Percentiles rank a stretch among this genome's conserved stretches.
phyloP scores from a whole-genome alignment of 306 rosid species.

The Gynostemma pentaphyllum region DNA sequence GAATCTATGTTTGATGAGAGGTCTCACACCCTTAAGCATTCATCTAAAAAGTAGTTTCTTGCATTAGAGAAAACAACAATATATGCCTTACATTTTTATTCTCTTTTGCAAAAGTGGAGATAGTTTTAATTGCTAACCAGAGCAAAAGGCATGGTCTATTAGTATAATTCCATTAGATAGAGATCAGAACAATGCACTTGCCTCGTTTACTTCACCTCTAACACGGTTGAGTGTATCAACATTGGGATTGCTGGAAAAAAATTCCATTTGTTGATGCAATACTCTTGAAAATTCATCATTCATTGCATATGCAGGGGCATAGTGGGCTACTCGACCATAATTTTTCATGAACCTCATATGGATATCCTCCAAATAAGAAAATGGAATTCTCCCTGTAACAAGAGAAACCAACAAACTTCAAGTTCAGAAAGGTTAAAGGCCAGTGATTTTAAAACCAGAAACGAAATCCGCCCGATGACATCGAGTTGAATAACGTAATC shows the following conservation, averaged over 20 bases:
- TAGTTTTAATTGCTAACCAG: neutral
- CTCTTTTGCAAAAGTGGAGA: neutral
- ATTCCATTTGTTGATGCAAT: conserved; percentile 97
- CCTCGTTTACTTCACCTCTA: conserved; percentile 95
- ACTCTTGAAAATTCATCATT: conserved; percentile 97
- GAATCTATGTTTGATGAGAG: neutral
- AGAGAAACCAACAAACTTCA: conserved; percentile 10
- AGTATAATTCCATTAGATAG: neutral
- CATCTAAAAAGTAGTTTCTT: neutral
- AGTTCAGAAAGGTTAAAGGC: neutral
- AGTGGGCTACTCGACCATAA: conserved; percentile 72
- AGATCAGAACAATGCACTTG: conserved; percentile 31
- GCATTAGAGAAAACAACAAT: neutral
- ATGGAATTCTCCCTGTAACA: conserved; percentile 83
- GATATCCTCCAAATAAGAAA: conserved; percentile 88
- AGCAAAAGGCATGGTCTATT: neutral
- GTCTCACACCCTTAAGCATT: neutral
- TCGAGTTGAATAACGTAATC: neutral
- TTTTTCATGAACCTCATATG: conserved; percentile 99
- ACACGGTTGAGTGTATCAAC: conserved; percentile 86
- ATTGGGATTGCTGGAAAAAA: conserved; percentile 68
- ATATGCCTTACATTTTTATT: neutral
- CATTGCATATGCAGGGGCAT: conserved; percentile 97
- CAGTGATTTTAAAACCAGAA: neutral
- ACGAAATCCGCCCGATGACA: neutral